A percentile compares a stretch with the other conserved stretches of the same genome.
Evolutionary conservation across 2,329 filamentous ascomycete species (phyloP).

Genomic region (Daldinia eschscholtzii): DNA sequence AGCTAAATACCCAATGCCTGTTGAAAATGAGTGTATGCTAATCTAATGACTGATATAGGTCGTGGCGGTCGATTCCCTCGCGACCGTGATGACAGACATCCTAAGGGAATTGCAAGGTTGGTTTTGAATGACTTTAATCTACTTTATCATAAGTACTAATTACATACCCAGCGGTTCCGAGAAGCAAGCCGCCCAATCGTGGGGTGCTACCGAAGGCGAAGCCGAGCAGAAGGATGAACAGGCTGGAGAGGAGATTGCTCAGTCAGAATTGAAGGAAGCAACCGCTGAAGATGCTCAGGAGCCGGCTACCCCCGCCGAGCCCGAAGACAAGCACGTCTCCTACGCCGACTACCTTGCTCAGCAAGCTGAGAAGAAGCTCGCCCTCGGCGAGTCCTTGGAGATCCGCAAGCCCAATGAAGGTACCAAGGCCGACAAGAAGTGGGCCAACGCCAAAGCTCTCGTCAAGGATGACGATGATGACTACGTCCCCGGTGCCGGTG

Average conservation of each 20-base stretch:
- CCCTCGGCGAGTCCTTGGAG: constrained; percentile 73
- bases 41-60: constrained; percentile 54
- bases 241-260: constrained; percentile 89
- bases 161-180: constrained; percentile 73
- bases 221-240: constrained; percentile 92
- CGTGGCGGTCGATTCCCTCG: constrained; percentile 67
- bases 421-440: constrained; percentile 89
- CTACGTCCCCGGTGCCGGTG: constrained; percentile 79
- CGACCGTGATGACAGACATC: constrained; percentile 69
- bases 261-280: constrained; percentile 83
- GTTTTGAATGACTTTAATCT: constrained; percentile 38
- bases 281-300: constrained; percentile 61
- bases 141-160: constrained; percentile 21
- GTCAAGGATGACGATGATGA: constrained; percentile 76
- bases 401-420: constrained; percentile 95
- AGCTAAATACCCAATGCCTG: constrained; percentile 17
- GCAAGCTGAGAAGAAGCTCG: constrained; percentile 79
- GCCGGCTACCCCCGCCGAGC: constrained; percentile 66
- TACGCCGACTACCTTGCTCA: constrained; percentile 88
- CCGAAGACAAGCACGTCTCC: constrained; percentile 89
- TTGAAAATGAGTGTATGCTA: constrained; percentile 24
- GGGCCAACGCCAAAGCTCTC: constrained; percentile 83
- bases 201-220: constrained; percentile 85
- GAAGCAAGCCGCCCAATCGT: constrained; percentile 89
- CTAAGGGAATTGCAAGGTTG: constrained; percentile 63